These are phyloP conservation scores for Penicillium sp. DNA, from an alignment of 2,329 filamentous ascomycete genomes.

Conservation along the genomic window DNA sequence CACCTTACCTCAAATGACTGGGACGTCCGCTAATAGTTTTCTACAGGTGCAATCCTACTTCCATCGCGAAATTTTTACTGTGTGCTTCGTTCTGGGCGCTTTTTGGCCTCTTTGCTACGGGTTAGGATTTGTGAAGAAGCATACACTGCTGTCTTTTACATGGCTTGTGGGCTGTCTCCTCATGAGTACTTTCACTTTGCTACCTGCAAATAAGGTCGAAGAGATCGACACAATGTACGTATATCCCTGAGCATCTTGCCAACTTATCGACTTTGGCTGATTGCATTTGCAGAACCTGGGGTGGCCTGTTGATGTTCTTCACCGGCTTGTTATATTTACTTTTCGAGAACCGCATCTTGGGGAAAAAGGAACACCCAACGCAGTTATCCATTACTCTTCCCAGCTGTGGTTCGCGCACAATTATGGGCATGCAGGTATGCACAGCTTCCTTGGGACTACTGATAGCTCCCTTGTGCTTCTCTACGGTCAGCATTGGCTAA, in stretches of 20 bases:
- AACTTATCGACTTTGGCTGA: too few species aligned
- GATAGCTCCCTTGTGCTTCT: too few species aligned
- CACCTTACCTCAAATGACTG: too few species aligned
- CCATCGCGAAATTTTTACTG: conserved; percentile 74
- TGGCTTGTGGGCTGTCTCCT: conserved; percentile 70
- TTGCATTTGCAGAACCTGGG: conserved; percentile 51
- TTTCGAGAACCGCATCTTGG: conserved; percentile 60
- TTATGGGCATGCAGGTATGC: conserved; percentile 43
- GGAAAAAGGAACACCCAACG: conserved; percentile 25
- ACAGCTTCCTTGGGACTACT: too few species aligned
- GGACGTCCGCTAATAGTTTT: too few species aligned
- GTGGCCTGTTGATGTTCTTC: conserved; percentile 67
- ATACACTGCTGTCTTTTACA: conserved; percentile 54
- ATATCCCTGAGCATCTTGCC: too few species aligned
- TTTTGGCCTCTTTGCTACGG: conserved; percentile 74
- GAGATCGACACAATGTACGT: conserved; percentile 63
- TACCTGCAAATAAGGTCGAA: conserved; percentile 80
- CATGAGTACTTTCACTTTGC: conserved; percentile 84
- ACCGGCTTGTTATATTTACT: conserved; percentile 69
- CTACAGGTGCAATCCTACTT: conserved; percentile 85
- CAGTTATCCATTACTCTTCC: too few species aligned
- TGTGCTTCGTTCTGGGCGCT: conserved; percentile 64
- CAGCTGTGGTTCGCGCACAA: conserved; percentile 30
- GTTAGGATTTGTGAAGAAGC: conserved; percentile 57
- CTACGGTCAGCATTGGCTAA: too few species aligned